phyloP scores from a whole-genome alignment of 2,329 filamentous ascomycete genomes.

The Tolypocladium nubicola region DNA sequence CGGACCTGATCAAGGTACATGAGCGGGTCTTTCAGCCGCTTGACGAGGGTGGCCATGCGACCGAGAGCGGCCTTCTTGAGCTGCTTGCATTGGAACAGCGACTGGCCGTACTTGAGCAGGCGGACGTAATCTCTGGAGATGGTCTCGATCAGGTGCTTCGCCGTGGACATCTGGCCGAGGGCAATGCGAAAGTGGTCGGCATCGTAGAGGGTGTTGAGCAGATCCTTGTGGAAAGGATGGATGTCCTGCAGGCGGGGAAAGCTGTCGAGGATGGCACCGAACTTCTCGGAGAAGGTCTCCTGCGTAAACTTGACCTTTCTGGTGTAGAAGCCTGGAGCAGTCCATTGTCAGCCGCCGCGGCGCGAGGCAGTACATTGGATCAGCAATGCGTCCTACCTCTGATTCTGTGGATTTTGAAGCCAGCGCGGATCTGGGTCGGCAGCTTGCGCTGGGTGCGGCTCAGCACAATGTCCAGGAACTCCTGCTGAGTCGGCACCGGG shows the following conservation, averaged over 20 bases:
- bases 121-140: slow-evolving; percentile 94
- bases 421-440: slow-evolving; percentile 89
- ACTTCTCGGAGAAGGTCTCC: slow-evolving; percentile 93
- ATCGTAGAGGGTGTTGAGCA: slow-evolving; percentile 95
- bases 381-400: slow-evolving; percentile 34
- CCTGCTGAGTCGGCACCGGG: slow-evolving; percentile 82
- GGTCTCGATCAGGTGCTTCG: slow-evolving; percentile 93
- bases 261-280: slow-evolving; percentile 79
- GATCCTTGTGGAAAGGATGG: slow-evolving; percentile 78
- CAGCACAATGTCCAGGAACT: slow-evolving; percentile 96
- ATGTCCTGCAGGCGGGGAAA: slow-evolving; percentile 91
- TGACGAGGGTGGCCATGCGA: slow-evolving; percentile 96
- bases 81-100: slow-evolving; percentile 97
- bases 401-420: slow-evolving; percentile 91
- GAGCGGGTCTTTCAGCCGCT: slow-evolving; percentile 86
- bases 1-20: slow-evolving; percentile 86
- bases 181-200: slow-evolving; percentile 96
- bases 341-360: slow-evolving; percentile 7
- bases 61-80: slow-evolving; percentile 91
- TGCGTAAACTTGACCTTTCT: slow-evolving; percentile 97
- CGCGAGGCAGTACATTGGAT: neutral
- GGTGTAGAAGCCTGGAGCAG: slow-evolving; percentile 71
- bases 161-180: slow-evolving; percentile 88
- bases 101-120: slow-evolving; percentile 85
- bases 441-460: slow-evolving; percentile 86